Base-by-base conservation (phyloP, 1,284 basidiomycete species). In the Cutaneotrichosporon mucoides region DNA sequence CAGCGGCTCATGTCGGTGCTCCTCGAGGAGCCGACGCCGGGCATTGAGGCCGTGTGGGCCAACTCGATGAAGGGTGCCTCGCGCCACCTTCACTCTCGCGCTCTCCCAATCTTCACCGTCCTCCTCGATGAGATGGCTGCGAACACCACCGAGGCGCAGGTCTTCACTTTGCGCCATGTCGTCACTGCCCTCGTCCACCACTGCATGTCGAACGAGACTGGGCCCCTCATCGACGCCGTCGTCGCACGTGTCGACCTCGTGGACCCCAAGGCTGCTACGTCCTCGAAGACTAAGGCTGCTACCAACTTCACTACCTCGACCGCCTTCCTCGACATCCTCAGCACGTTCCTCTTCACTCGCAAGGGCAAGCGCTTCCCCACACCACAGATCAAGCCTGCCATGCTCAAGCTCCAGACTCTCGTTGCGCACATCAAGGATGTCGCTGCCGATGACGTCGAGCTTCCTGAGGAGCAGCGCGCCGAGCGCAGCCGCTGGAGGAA, bases 151-250 rank as follows among this genome's bases (percentile, higher is more conserved):
- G 76, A 80, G n/a, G 62, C 61, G n/a, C 69, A 71, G 6, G 59
- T 77, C n/a, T 63, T 70, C 7, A 82, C 84, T 0, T 57, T 75
- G 24, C 62, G 61, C 36, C 63, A 68, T 16, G 80, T 87, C 2
- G 75, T 90, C 5, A 93, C 89, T 0, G 86, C 90, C 0, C 77
- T 91, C 13, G 84, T 88, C 5, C 91, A 93, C 72, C 89, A 93
- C 70, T 87, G 86, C 46, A 65, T 70, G 66, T 86, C 87, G 60
- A 81, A 87, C 16, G 83, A 86, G 55, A 88, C 89, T 67, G 73
- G 81, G 6, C 74, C 82, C 0, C 66, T 91, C 4, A 81, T 84
- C 1, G 85, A 90, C 34, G 67, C 67, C 4, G 60, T 79, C 9
- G 50, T 79, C 9, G 53, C 53, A 12, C 66, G 66, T 4, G 16